A percentile compares a stretch with the other conserved stretches of the same genome.
These are phyloP conservation scores for Hypholoma sublateritium DNA, from an alignment of 768 basidiomycete genomes.

Conservation along the genomic window DNA sequence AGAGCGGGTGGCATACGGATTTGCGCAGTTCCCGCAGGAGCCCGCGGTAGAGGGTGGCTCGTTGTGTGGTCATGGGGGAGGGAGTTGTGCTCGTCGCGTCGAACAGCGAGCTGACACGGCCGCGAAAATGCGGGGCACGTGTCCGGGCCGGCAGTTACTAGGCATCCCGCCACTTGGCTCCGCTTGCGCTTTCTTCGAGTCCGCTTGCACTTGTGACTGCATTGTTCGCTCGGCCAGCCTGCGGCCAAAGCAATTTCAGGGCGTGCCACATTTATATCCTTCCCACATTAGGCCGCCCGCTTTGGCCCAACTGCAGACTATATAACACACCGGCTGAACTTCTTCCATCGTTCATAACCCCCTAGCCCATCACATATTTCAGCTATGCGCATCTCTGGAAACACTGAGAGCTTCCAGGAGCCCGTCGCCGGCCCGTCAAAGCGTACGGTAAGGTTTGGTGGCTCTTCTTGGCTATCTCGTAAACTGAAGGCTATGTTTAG, in stretches of 20 bases:
- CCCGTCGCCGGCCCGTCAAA: background rate
- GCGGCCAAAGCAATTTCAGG: background rate
- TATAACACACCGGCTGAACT: slow-evolving; percentile 5
- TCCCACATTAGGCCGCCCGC: background rate
- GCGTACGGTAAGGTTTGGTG: background rate
- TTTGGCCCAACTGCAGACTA: slow-evolving; percentile 13
- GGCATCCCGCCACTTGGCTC: too few species aligned
- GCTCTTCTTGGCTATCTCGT: background rate
- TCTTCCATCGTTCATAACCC: too few species aligned
- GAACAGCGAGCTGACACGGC: background rate
- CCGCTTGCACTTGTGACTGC: background rate
- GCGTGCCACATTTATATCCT: background rate
- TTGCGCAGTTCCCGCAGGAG: slow-evolving; percentile 55
- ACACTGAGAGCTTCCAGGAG: slow-evolving; percentile 1
- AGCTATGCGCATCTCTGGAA: slow-evolving; percentile 8
- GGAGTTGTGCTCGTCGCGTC: background rate
- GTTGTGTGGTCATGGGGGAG: slow-evolving; percentile 28
- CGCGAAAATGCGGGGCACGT: background rate
- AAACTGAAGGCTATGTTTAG: too few species aligned
- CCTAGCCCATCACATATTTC: background rate
- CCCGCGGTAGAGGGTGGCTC: slow-evolving; percentile 44
- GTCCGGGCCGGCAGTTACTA: too few species aligned
- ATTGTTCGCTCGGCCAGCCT: background rate
- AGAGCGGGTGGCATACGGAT: slow-evolving; percentile 37
- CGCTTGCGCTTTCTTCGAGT: background rate